Evolutionary conservation across 768 basidiomycete species (phyloP), one percentile per base, ranked within the genome.

Genomic region (Butyriboletus loyo): DNA sequence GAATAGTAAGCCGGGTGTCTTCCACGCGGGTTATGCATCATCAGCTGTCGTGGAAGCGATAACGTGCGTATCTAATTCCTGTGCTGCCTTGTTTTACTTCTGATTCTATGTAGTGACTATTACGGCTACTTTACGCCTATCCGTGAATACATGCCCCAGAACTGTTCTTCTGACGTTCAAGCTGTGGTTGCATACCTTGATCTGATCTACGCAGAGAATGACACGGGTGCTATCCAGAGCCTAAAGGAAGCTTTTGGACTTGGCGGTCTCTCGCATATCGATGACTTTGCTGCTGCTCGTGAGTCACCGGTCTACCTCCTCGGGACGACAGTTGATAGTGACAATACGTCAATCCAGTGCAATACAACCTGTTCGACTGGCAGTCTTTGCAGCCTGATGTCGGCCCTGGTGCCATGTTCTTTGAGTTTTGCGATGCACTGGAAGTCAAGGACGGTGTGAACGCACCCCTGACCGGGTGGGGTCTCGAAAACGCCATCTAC

Each of bases 81-180:
- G 4, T 42, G 1, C 3, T 34, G 11, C 7, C 21, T 30, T 13
- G 14, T 39, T 38, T 2, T 47, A 35, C 48, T 37, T 25, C n/a
- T 17, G 14, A 7, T 17, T n/a, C 15, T 30, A 57, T 54, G 9
- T 30, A 66, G 64, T 14, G 53, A 66, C n/a, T 63, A 50, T 39
- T 58, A 60, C 24, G 73, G 73, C 56, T 90, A 88, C 61, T 88
- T 86, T 65, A 86, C 87, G 53, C 86, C 86, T 13, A 80, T 86
- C 57, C 81, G 81, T 15, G 73, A 79, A 57, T 71, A 80, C 60
- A 88, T 87, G 85, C 83, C 86, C 2, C 57, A 58, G 56, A 89
- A 90, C 66, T 90, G 88, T 68, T 87, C 86, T 8, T 78, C 84
- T 0, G 88, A 90, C 60, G 77, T 88, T 28, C 71, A 86, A 64